These are phyloP conservation scores for Vinca minor DNA, from an alignment of 257 asterid species.

Conservation along the genomic window DNA sequence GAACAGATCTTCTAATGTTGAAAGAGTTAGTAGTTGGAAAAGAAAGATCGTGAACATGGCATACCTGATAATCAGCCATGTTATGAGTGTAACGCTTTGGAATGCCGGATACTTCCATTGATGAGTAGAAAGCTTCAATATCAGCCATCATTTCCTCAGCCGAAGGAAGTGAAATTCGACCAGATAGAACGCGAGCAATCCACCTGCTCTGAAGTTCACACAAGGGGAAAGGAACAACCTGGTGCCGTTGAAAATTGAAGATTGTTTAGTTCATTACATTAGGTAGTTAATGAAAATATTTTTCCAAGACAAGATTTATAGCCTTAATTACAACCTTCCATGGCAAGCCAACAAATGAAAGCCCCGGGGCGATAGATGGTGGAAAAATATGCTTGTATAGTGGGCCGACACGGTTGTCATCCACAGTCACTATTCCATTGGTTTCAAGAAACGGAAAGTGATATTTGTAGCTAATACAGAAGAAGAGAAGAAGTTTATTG, in stretches of 20 bases:
- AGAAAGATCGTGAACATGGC: neutral
- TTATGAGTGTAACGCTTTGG: constrained; percentile 73
- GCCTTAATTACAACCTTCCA: constrained; percentile 58
- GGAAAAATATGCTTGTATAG: constrained; percentile 84
- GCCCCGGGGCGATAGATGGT: constrained; percentile 69
- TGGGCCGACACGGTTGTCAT: constrained; percentile 82
- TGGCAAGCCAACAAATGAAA: constrained; percentile 89
- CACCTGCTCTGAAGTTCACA: constrained; percentile 75
- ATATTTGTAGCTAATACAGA: constrained; percentile 52
- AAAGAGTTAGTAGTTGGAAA: neutral
- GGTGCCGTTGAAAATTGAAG: constrained; percentile 7
- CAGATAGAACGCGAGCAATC: constrained; percentile 78
- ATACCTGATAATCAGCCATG: constrained; percentile 62
- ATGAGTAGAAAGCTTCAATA: constrained; percentile 53
- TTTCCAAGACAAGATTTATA: neutral
- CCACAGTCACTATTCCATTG: constrained; percentile 55
- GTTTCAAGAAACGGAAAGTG: constrained; percentile 85
- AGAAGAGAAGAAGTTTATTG: neutral
- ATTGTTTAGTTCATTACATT: constrained; percentile 1
- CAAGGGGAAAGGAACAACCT: constrained; percentile 82
- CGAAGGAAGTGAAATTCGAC: constrained; percentile 57
- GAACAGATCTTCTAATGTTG: constrained; percentile 9
- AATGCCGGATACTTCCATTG: constrained; percentile 44
- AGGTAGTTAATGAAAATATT: neutral
- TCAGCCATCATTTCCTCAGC: constrained; percentile 56